Percentiles rank a stretch among this genome's conserved stretches.
These are phyloP conservation scores for Fusarium beomiforme DNA, from an alignment of 2,329 filamentous ascomycete species.

Conservation along the genomic window DNA sequence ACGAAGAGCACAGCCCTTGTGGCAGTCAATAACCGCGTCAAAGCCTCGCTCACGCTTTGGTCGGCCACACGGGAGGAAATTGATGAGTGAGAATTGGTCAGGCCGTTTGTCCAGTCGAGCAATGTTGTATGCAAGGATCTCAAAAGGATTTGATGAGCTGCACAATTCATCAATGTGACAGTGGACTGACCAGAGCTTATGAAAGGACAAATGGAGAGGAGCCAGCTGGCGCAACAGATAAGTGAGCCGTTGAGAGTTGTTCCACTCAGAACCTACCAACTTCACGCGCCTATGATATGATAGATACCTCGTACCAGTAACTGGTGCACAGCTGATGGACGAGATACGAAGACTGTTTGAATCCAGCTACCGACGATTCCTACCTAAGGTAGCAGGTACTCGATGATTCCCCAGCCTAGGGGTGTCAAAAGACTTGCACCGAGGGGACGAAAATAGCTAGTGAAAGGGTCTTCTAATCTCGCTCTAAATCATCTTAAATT, in stretches of 20 bases:
- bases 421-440: too few relatives aligned
- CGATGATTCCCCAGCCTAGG: background rate
- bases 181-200: constrained; percentile 17
- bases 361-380: background rate
- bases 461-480: too few relatives aligned
- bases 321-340: constrained; percentile 8
- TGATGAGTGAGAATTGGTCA: constrained; percentile 26
- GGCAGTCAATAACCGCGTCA: constrained; percentile 7
- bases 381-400: constrained; percentile 16
- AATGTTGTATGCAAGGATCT: constrained; percentile 31
- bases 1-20: constrained; percentile 24
- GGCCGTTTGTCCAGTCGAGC: constrained; percentile 18
- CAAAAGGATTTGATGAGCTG: constrained; percentile 14
- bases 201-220: constrained; percentile 33
- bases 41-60: constrained; percentile 15
- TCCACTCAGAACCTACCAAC: constrained; percentile 35
- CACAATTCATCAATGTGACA: constrained; percentile 13
- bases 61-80: constrained; percentile 21
- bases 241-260: constrained; percentile 19
- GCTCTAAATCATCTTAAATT: too few relatives aligned
- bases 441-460: too few relatives aligned
- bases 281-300: constrained; percentile 27
- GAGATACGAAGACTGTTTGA: constrained; percentile 17
- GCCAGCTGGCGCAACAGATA: constrained; percentile 39
- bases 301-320: constrained; percentile 2